Conservation (phyloP, 2,329 filamentous ascomycete species). For the Zalaria obscura region DNA sequence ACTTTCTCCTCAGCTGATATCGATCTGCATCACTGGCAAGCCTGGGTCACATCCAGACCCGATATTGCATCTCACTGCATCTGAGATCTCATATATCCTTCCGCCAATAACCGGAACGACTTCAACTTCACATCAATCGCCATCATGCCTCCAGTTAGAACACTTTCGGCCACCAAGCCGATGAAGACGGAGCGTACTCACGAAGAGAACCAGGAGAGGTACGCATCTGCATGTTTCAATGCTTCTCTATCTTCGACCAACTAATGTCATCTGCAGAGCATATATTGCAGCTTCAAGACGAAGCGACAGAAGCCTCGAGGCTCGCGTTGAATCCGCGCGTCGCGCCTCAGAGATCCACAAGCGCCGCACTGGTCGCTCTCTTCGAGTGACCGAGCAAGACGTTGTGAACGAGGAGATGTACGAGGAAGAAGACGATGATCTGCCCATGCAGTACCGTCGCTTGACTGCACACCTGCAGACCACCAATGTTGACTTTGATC, state of each 20-base stretch:
- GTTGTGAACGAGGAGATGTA: conserved; percentile 92
- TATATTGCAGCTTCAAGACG: conserved; percentile 85
- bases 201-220: conserved; percentile 67
- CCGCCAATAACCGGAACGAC: neutral
- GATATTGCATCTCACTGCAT: too few species aligned
- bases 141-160: conserved; percentile 17
- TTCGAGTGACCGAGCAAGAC: conserved; percentile 74
- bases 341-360: conserved; percentile 88
- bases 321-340: conserved; percentile 72
- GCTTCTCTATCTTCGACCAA: too few species aligned
- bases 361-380: conserved; percentile 65
- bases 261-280: conserved; percentile 51
- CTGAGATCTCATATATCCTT: neutral
- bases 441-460: conserved; percentile 51
- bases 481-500: conserved; percentile 45
- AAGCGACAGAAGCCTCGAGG: conserved; percentile 75
- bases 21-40: too few species aligned
- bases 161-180: conserved; percentile 27
- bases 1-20: too few species aligned
- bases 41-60: too few species aligned
- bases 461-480: conserved; percentile 50
- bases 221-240: conserved; percentile 27
- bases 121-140: neutral
- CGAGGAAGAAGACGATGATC: conserved; percentile 79
- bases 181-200: conserved; percentile 60